Percentiles rank a stretch among this genome's conserved stretches.
These are phyloP conservation scores for Boletellus deceptivus DNA, from an alignment of 1,284 basidiomycete species.

Conservation along the genomic window DNA sequence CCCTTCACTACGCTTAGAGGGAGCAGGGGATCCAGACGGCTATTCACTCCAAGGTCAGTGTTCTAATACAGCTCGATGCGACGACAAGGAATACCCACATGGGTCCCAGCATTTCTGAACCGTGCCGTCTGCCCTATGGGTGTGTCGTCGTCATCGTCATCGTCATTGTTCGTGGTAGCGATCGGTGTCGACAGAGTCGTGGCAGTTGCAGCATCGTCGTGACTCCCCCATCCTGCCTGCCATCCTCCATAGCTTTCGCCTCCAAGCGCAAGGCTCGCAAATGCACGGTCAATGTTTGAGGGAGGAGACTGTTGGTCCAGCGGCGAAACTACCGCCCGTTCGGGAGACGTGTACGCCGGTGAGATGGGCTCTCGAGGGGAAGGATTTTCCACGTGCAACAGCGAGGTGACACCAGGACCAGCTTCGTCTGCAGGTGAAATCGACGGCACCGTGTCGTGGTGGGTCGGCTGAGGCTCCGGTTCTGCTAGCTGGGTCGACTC, in stretches of 20 bases:
- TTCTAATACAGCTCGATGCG: neutral
- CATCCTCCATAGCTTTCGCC: constrained; percentile 59
- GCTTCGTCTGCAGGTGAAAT: constrained; percentile 12
- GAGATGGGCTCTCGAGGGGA: constrained; percentile 26
- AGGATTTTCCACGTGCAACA: constrained; percentile 10
- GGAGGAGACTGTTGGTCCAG: constrained; percentile 44
- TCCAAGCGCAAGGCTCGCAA: constrained; percentile 60
- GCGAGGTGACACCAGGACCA: constrained; percentile 1
- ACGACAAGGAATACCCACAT: constrained; percentile 13
- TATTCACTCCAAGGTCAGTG: constrained; percentile 13
- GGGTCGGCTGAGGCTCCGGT: constrained; percentile 12
- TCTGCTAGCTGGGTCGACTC: constrained; percentile 14
- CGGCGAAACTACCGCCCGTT: constrained; percentile 48
- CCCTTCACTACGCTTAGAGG: constrained; percentile 38
- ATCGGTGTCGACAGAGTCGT: constrained; percentile 11
- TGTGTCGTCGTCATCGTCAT: constrained; percentile 73
- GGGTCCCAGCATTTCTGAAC: constrained; percentile 32
- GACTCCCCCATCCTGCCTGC: constrained; percentile 45
- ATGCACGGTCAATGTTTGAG: constrained; percentile 43
- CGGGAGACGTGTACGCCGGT: constrained; percentile 18
- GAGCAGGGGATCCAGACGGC: constrained; percentile 16
- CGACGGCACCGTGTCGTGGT: constrained; percentile 5
- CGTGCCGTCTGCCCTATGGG: constrained; percentile 60
- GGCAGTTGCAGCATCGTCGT: constrained; percentile 25
- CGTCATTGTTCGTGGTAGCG: constrained; percentile 35